Conservation (phyloP, 306 rosid species). For the Spatholobus suberectus region DNA sequence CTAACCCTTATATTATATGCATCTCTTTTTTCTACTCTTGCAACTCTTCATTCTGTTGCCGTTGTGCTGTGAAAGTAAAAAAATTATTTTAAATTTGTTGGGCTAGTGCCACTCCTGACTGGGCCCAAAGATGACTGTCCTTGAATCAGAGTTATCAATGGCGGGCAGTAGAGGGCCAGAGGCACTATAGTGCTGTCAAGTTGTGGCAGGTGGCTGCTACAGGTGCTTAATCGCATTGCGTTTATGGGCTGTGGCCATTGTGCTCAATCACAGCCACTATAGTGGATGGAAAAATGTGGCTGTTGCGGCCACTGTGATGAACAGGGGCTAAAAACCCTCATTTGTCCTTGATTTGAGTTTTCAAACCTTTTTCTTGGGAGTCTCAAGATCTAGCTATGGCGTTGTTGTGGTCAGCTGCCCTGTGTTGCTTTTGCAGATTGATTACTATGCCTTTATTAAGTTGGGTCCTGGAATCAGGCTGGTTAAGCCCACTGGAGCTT, state of each 20-base stretch:
- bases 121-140: background rate
- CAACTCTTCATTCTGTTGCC: background rate
- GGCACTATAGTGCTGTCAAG: background rate
- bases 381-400: background rate
- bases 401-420: background rate
- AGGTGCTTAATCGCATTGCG: background rate
- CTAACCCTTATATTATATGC: background rate
- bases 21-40: background rate
- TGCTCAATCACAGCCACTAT: background rate
- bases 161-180: background rate
- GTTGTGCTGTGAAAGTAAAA: background rate
- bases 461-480: background rate
- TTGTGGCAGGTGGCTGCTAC: background rate
- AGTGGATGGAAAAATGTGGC: background rate
- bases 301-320: background rate
- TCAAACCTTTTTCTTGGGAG: background rate
- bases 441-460: background rate
- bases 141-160: background rate
- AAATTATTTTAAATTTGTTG: background rate
- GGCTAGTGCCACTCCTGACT: background rate
- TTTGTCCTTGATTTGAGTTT: background rate
- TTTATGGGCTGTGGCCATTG: background rate
- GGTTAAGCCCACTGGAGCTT: background rate
- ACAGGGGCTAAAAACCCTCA: background rate
- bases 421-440: background rate